A percentile compares a stretch with the other conserved stretches of the same genome.
These are phyloP conservation scores for Toxicodendron radicans DNA, from an alignment of 345 rosid species.

Conservation along the genomic window DNA sequence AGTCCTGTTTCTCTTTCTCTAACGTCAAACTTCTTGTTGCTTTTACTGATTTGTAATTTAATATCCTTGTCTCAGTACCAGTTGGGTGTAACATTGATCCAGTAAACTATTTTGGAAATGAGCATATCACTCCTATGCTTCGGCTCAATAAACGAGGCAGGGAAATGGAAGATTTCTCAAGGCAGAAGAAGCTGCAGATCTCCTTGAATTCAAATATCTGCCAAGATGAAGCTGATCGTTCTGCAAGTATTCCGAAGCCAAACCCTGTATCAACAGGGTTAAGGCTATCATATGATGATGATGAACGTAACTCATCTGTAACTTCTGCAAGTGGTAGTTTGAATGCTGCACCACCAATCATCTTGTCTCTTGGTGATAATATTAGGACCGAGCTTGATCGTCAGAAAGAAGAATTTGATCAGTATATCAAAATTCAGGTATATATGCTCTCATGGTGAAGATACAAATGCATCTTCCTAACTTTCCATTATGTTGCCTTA, in stretches of 20 bases:
- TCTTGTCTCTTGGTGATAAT: constrained; percentile 59
- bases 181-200: constrained; percentile 69
- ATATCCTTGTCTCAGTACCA: constrained; percentile 41
- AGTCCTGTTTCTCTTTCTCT: not conserved
- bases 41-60: constrained; percentile 18
- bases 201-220: constrained; percentile 54
- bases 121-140: constrained; percentile 51
- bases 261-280: constrained; percentile 80
- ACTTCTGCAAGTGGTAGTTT: constrained; percentile 75
- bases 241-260: constrained; percentile 51
- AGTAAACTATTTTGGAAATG: constrained; percentile 67
- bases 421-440: constrained; percentile 69
- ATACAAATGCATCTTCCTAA: not conserved
- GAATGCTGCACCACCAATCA: constrained; percentile 48
- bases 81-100: constrained; percentile 61
- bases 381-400: constrained; percentile 57
- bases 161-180: constrained; percentile 52
- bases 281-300: constrained; percentile 75
- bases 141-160: constrained; percentile 49
- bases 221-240: constrained; percentile 56
- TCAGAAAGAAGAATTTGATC: constrained; percentile 75
- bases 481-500: not conserved
- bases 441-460: not conserved
- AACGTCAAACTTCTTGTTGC: not conserved
- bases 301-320: constrained; percentile 76